Conservation (phyloP, 2,329 filamentous ascomycete species). For the Elsinoe ampelina region DNA sequence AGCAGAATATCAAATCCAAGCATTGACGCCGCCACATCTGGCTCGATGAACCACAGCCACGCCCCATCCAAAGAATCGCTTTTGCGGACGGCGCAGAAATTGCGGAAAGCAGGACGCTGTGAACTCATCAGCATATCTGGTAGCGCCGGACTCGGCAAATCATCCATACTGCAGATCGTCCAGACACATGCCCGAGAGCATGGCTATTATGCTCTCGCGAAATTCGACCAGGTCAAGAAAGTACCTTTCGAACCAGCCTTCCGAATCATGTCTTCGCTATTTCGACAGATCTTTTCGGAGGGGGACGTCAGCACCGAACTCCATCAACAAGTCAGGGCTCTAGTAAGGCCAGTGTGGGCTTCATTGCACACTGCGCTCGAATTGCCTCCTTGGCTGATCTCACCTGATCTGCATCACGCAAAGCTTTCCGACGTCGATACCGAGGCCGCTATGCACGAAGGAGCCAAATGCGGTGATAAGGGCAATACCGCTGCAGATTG, state of each 20-base stretch:
- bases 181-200: slow-evolving; percentile 47
- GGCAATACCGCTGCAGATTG: slow-evolving; percentile 34
- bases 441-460: not conserved
- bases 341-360: slow-evolving; percentile 49
- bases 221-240: slow-evolving; percentile 50
- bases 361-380: slow-evolving; percentile 50
- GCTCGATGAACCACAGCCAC: not conserved
- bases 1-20: slow-evolving; percentile 14
- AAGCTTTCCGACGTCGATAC: not conserved
- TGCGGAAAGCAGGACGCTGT: slow-evolving; percentile 46
- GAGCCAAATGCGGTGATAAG: slow-evolving; percentile 17
- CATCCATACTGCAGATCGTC: slow-evolving; percentile 49
- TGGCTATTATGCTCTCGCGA: slow-evolving; percentile 52
- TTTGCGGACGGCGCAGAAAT: slow-evolving; percentile 37
- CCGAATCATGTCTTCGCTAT: slow-evolving; percentile 50
- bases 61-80: slow-evolving; percentile 17
- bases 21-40: slow-evolving; percentile 3
- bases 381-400: slow-evolving; percentile 56
- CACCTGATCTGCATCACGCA: slow-evolving; percentile 17
- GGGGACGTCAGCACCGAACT: slow-evolving; percentile 53
- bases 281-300: slow-evolving; percentile 57
- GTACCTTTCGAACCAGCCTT: slow-evolving; percentile 54
- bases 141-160: slow-evolving; percentile 50
- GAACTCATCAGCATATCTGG: slow-evolving; percentile 52
- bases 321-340: slow-evolving; percentile 48